phyloP scores from a whole-genome alignment of 495 filamentous ascomycete species.

The Xylaria sp. region DNA sequence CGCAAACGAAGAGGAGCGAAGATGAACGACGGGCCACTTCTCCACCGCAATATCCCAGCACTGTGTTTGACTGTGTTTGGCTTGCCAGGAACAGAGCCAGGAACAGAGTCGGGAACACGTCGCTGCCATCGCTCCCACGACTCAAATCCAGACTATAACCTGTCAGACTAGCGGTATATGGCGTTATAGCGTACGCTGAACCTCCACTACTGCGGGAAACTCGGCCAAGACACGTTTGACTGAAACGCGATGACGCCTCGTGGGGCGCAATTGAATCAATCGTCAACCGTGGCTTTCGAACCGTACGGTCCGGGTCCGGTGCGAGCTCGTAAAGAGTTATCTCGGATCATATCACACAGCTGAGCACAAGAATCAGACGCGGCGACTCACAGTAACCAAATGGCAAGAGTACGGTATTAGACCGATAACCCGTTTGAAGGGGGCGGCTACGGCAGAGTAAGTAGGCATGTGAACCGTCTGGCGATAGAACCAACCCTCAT shows the following conservation, averaged over 20 bases:
- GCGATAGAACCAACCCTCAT: conserved; percentile 33
- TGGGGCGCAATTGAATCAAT: neutral
- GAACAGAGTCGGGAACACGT: neutral
- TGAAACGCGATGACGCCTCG: neutral
- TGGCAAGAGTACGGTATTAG: neutral
- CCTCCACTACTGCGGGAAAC: neutral
- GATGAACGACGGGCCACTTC: neutral
- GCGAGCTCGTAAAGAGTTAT: neutral
- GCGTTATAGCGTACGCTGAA: neutral
- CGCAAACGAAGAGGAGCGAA: conserved; percentile 7
- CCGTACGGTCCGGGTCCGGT: no score
- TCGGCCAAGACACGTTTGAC: neutral
- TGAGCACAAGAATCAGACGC: neutral
- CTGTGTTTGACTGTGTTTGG: neutral
- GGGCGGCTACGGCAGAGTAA: neutral
- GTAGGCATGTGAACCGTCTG: neutral
- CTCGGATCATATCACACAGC: neutral
- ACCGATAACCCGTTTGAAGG: no score
- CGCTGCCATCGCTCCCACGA: neutral
- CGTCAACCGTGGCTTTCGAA: neutral
- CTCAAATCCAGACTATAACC: neutral
- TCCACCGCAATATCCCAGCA: conserved; percentile 13
- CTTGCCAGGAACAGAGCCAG: neutral
- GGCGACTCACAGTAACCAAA: neutral
- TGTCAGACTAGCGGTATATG: neutral